A percentile compares a stretch with the other conserved stretches of the same genome.
Conservation (phyloP, 2,329 filamentous ascomycete species). For the Cercospora beticola region DNA sequence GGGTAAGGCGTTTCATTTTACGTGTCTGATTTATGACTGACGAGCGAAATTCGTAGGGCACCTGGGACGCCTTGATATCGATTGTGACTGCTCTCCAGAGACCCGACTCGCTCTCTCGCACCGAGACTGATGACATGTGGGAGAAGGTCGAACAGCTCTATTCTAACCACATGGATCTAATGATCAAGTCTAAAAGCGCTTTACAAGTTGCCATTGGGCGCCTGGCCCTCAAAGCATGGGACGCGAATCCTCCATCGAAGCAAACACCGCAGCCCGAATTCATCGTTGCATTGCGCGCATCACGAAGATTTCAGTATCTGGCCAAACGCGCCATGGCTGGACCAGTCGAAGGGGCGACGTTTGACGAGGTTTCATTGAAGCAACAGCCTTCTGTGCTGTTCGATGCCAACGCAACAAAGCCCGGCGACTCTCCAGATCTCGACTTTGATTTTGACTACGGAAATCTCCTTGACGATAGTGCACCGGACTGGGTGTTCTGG, state of each 20-base stretch:
- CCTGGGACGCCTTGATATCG: slow-evolving; percentile 40
- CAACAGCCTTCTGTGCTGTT: background rate
- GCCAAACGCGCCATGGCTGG: background rate
- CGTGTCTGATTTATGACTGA: background rate
- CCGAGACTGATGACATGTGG: slow-evolving; percentile 42
- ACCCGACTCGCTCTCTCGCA: slow-evolving; percentile 19
- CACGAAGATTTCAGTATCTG: background rate
- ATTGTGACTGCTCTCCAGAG: slow-evolving; percentile 38
- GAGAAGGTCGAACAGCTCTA: slow-evolving; percentile 47
- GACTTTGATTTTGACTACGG: slow-evolving; percentile 16
- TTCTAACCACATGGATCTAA: slow-evolving; percentile 44
- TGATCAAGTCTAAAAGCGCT: slow-evolving; percentile 23
- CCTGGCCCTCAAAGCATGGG: slow-evolving; percentile 49
- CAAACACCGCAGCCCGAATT: background rate
- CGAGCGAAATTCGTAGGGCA: background rate
- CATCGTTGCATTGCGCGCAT: background rate
- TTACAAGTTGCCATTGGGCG: slow-evolving; percentile 46
- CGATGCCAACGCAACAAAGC: slow-evolving; percentile 9
- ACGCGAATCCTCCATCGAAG: slow-evolving; percentile 26
- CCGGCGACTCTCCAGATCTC: slow-evolving; percentile 6
- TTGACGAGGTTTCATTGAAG: background rate
- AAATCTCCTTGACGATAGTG: background rate
- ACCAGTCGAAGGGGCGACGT: background rate
- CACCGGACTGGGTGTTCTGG: slow-evolving; percentile 24
- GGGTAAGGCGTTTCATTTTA: slow-evolving; percentile 6